phyloP scores from a whole-genome alignment of 306 rosid species.

The Carpinus viminea region DNA sequence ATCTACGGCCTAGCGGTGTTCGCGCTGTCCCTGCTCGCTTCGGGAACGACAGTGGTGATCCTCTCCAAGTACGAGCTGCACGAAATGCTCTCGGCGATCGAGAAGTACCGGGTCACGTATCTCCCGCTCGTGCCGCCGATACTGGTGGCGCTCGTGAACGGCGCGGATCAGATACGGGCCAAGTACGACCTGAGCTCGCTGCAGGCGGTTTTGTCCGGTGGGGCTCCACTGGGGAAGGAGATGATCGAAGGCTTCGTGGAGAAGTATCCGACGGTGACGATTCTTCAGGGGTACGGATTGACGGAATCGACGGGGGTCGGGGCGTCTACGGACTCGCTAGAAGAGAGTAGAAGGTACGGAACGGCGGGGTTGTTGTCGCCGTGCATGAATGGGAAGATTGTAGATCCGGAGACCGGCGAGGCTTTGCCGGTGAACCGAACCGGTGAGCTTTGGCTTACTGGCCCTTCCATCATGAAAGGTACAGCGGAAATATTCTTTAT shows the following conservation, averaged over 20 bases:
- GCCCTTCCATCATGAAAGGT: conserved; percentile 90
- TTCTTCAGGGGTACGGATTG: conserved; percentile 85
- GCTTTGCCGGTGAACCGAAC: conserved; percentile 52
- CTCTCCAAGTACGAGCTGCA: conserved; percentile 80
- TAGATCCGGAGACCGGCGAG: conserved; percentile 50
- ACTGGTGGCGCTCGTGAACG: conserved; percentile 65
- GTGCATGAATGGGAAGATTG: conserved; percentile 63
- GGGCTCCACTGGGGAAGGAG: conserved; percentile 91
- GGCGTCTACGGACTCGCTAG: conserved; percentile 75
- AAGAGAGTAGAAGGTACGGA: conserved; percentile 84
- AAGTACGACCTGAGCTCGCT: conserved; percentile 70
- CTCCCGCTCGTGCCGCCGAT: conserved; percentile 92
- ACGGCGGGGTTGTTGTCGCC: conserved; percentile 83
- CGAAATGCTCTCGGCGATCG: conserved; percentile 64
- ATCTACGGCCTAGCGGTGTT: conserved; percentile 76
- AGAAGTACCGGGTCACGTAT: conserved; percentile 50
- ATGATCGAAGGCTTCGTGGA: conserved; percentile 75
- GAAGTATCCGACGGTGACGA: conserved; percentile 53
- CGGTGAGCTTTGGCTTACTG: conserved; percentile 94
- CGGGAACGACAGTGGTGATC: conserved; percentile 68
- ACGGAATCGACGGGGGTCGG: conserved; percentile 88
- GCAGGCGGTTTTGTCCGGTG: conserved; percentile 61
- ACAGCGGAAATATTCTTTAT: neutral
- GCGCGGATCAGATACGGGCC: conserved; percentile 52
- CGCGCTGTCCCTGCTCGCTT: conserved; percentile 61